Conservation (phyloP, 495 filamentous ascomycete species). For the Penicillium fimorum region DNA sequence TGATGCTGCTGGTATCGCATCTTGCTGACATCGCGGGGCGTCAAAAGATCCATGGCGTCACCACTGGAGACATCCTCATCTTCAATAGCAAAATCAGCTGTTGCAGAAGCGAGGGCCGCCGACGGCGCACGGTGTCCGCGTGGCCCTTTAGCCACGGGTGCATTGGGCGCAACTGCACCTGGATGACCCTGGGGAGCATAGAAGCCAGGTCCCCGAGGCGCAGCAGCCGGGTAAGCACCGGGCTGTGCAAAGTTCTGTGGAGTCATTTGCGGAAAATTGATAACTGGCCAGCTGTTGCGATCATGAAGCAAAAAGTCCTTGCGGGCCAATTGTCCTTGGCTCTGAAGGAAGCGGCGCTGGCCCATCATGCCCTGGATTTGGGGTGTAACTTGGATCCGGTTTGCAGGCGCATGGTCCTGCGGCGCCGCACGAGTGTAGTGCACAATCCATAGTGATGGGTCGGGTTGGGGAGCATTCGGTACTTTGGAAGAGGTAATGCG, state of each 20-base stretch:
- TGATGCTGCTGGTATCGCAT: slow-evolving; percentile 90
- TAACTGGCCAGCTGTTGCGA: slow-evolving; percentile 81
- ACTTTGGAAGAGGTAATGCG: slow-evolving; percentile 67
- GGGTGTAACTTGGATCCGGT: slow-evolving; percentile 57
- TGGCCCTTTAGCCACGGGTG: slow-evolving; percentile 33
- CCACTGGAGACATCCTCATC: slow-evolving; percentile 85
- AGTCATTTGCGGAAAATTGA: slow-evolving; percentile 62
- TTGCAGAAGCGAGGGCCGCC: slow-evolving; percentile 33
- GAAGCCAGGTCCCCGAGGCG: slow-evolving; percentile 38
- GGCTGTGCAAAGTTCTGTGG: slow-evolving; percentile 40
- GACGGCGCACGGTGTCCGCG: slow-evolving; percentile 42
- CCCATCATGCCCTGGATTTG: slow-evolving; percentile 60
- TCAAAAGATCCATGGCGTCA: slow-evolving; percentile 83
- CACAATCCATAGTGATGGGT: slow-evolving; percentile 88
- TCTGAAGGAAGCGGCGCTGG: slow-evolving; percentile 67
- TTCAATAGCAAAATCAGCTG: slow-evolving; percentile 61
- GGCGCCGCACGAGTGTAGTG: slow-evolving; percentile 80
- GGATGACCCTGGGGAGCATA: slow-evolving; percentile 37
- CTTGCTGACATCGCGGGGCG: slow-evolving; percentile 81
- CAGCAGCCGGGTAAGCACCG: slow-evolving; percentile 31
- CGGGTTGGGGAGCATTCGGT: slow-evolving; percentile 61
- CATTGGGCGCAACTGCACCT: slow-evolving; percentile 28
- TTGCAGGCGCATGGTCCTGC: slow-evolving; percentile 64
- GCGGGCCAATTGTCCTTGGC: slow-evolving; percentile 74
- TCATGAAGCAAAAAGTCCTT: slow-evolving; percentile 96